A percentile compares a stretch with the other conserved stretches of the same genome.
phyloP scores from a whole-genome alignment of 345 rosid genomes.

The Theobroma cacao region DNA sequence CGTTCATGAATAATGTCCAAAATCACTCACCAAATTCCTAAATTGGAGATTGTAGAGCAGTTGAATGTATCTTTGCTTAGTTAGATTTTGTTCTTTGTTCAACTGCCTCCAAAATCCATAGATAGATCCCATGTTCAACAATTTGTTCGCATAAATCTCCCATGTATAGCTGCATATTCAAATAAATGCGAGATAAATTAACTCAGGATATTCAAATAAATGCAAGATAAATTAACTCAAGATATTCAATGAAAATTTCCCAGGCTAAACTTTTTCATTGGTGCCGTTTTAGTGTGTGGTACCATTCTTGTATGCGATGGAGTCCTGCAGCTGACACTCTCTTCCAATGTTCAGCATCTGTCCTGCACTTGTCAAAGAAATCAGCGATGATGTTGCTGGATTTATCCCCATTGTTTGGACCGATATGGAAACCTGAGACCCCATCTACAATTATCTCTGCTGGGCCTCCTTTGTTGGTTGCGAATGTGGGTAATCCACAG shows the following conservation, averaged over 20 bases:
- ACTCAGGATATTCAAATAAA: background rate
- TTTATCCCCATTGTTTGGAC: conserved; percentile 81
- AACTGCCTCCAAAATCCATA: conserved; percentile 83
- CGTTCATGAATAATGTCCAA: background rate
- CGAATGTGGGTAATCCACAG: conserved; percentile 92
- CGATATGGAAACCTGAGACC: conserved; percentile 82
- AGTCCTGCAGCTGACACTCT: conserved; percentile 60
- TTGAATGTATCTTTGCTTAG: conserved; percentile 73
- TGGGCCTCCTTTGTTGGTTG: conserved; percentile 92
- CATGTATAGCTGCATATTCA: conserved; percentile 72
- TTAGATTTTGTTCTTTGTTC: conserved; percentile 69
- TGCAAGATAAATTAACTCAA: background rate
- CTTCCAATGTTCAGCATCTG: conserved; percentile 58
- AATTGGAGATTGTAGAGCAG: conserved; percentile 68
- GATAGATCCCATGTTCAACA: conserved; percentile 77
- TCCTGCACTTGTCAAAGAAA: conserved; percentile 71
- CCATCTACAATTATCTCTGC: conserved; percentile 93
- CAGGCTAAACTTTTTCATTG: background rate
- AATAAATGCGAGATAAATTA: background rate
- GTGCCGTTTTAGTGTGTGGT: conserved; percentile 3
- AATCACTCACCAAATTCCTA: conserved; percentile 57
- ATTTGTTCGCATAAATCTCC: conserved; percentile 70
- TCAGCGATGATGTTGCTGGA: conserved; percentile 65
- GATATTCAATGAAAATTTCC: background rate
- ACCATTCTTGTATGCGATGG: conserved; percentile 81